Conservation (phyloP, 345 rosid species). For the Eucalyptus tenuipes region DNA sequence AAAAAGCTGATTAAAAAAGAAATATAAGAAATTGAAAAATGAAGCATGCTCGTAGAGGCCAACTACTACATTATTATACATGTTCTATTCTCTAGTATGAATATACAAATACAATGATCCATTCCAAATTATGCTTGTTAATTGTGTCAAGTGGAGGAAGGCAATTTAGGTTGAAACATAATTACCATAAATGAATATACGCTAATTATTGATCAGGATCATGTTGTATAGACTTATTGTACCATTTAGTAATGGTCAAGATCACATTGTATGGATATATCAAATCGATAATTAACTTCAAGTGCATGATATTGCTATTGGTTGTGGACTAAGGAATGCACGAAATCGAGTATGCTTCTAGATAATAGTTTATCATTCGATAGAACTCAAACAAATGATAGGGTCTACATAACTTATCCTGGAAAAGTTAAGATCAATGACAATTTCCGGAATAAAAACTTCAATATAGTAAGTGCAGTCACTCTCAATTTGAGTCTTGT, state of each 20-base stretch:
- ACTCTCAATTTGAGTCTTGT: not conserved
- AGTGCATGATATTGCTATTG: not conserved
- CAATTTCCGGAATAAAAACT: not conserved
- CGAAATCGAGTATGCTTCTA: not conserved
- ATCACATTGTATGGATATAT: not conserved
- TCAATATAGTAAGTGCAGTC: not conserved
- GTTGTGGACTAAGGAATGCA: not conserved
- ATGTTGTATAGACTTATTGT: too few relatives aligned
- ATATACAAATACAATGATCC: not conserved
- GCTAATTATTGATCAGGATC: not conserved
- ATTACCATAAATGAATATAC: not conserved
- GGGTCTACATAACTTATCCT: not conserved
- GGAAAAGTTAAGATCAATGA: not conserved
- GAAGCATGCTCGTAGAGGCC: not conserved
- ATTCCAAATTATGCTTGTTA: not conserved
- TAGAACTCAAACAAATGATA: not conserved
- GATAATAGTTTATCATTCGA: not conserved
- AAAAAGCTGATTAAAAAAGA: not conserved
- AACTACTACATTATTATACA: not conserved
- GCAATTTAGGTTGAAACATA: not conserved
- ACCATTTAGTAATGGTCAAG: not conserved
- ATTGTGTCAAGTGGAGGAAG: not conserved
- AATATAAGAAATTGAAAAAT: not conserved
- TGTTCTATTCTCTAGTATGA: not conserved
- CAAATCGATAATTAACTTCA: not conserved